A percentile compares a stretch with the other conserved stretches of the same genome.
These are phyloP conservation scores for Citeromyces hawaiiensis DNA, from an alignment of 1,139 yeast genomes.

Conservation along the genomic window DNA sequence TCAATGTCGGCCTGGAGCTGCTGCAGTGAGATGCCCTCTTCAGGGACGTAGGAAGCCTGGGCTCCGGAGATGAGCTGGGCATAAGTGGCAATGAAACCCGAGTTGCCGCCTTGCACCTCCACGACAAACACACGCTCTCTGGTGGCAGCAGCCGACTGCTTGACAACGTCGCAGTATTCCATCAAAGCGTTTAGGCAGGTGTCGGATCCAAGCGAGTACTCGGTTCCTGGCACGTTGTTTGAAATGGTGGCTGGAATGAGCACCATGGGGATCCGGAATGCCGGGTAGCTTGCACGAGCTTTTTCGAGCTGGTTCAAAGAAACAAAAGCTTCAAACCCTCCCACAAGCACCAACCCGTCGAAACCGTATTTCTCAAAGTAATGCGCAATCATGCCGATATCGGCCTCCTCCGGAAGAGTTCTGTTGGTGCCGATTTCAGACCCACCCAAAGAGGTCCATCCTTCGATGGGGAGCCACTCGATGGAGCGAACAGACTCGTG, in stretches of 20 bases:
- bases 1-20: conserved; percentile 70
- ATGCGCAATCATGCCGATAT: conserved; percentile 63
- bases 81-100: conserved; percentile 65
- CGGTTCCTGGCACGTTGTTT: conserved; percentile 77
- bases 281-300: conserved; percentile 53
- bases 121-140: conserved; percentile 69
- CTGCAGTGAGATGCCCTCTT: conserved; percentile 54
- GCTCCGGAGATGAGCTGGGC: conserved; percentile 64
- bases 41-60: conserved; percentile 66
- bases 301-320: conserved; percentile 55
- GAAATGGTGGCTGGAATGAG: conserved; percentile 75
- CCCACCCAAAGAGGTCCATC: conserved; percentile 68
- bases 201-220: conserved; percentile 66
- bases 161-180: conserved; percentile 66
- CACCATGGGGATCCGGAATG: conserved; percentile 68
- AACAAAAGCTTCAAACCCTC: conserved; percentile 72
- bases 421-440: conserved; percentile 78
- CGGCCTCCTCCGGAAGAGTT: conserved; percentile 51
- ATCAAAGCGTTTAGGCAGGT: conserved; percentile 68
- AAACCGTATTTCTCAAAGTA: conserved; percentile 60
- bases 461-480: conserved; percentile 57
- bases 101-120: conserved; percentile 82
- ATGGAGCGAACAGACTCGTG: conserved; percentile 55
- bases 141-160: conserved; percentile 69
- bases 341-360: conserved; percentile 64